Conservation (phyloP, 73 alveolate genomes). For the Uronychia binucleata region DNA sequence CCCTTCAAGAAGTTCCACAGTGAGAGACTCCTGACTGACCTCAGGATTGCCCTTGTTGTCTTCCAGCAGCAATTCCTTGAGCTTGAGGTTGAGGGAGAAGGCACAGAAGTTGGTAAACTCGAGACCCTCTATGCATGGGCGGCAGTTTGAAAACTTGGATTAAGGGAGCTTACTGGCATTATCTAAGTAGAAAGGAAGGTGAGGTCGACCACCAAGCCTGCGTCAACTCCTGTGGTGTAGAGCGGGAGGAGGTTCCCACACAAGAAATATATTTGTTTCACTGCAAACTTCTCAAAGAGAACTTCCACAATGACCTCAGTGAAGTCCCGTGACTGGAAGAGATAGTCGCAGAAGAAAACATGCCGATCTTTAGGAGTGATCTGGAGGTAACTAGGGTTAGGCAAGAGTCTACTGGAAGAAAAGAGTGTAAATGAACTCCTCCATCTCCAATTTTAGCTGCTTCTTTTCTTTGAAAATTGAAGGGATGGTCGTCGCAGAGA, state of each 20-base stretch:
- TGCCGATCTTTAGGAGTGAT: background rate
- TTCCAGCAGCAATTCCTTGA: constrained; percentile 1
- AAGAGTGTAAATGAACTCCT: constrained; percentile 6
- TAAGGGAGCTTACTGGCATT: background rate
- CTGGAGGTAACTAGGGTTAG: background rate
- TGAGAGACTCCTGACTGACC: background rate
- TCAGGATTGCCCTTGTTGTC: background rate
- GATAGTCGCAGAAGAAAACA: background rate
- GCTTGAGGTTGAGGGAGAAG: background rate
- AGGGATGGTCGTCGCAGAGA: background rate
- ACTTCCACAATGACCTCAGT: background rate
- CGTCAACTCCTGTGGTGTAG: background rate
- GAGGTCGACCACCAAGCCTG: constrained; percentile 5
- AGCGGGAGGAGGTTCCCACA: background rate
- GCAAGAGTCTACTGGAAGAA: background rate
- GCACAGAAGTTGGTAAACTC: background rate
- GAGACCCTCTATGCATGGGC: constrained; percentile 3
- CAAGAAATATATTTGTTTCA: background rate
- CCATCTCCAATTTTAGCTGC: background rate
- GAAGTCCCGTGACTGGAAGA: background rate
- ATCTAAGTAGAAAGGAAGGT: background rate
- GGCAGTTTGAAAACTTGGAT: background rate
- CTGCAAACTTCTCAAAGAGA: background rate
- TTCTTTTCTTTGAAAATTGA: background rate
- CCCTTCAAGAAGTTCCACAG: background rate